A percentile compares a stretch with the other conserved stretches of the same genome.
phyloP scores from a whole-genome alignment of 495 filamentous ascomycete genomes.

The Rostrohypoxylon terebratum region DNA sequence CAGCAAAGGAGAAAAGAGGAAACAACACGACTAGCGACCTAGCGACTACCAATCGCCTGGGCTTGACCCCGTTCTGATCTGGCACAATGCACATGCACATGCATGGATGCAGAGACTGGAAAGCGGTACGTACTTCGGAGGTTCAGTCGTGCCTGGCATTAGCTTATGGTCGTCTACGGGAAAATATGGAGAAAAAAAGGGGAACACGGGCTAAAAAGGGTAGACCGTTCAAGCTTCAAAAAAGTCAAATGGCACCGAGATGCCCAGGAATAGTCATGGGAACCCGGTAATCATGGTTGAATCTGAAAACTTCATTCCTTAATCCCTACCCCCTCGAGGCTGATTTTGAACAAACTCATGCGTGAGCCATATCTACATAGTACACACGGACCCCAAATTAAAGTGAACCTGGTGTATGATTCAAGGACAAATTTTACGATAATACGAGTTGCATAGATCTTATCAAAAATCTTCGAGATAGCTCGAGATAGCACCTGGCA shows the following conservation, averaged over 20 bases:
- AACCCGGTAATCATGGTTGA: constrained; percentile 28
- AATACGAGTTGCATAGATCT: background rate
- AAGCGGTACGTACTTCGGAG: constrained; percentile 13
- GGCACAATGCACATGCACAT: background rate
- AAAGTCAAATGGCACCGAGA: constrained; percentile 13
- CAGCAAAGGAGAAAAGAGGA: constrained; percentile 13
- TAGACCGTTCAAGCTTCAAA: constrained; percentile 24
- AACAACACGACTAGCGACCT: constrained; percentile 10
- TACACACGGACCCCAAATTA: constrained; percentile 13
- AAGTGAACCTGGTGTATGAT: background rate
- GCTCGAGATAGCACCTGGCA: no score
- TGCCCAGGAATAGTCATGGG: constrained; percentile 33
- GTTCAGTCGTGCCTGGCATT: constrained; percentile 43
- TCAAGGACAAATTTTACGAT: background rate
- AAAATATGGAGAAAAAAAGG: constrained; percentile 41
- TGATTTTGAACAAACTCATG: constrained; percentile 8
- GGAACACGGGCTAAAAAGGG: constrained; percentile 22
- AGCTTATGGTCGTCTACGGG: constrained; percentile 39
- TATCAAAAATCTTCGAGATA: background rate
- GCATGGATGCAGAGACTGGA: background rate
- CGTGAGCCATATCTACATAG: background rate
- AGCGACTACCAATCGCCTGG: constrained; percentile 17
- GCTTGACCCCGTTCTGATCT: constrained; percentile 25
- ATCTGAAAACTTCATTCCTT: constrained; percentile 34
- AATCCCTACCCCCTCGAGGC: constrained; percentile 33